These are phyloP conservation scores for Chionographis japonica DNA, from an alignment of 106 monocot species.

Conservation along the genomic window DNA sequence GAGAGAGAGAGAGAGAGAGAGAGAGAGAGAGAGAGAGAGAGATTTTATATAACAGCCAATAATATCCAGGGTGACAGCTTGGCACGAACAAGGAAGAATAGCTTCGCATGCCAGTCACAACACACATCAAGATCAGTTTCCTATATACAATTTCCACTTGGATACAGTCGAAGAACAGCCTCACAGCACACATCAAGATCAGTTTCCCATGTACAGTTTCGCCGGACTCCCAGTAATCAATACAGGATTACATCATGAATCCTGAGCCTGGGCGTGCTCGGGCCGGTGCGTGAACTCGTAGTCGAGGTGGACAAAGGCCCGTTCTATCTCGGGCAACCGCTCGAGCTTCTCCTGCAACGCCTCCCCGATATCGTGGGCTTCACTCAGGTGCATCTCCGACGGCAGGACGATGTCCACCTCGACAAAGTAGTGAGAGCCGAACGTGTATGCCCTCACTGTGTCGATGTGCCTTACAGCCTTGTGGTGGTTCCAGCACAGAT, in stretches of 20 bases:
- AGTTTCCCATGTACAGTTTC: no score
- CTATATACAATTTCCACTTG: no score
- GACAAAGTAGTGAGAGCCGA: constrained; percentile 94
- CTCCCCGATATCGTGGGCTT: constrained; percentile 97
- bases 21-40: no score
- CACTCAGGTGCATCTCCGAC: constrained; percentile 76
- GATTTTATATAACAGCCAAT: no score
- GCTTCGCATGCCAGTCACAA: no score
- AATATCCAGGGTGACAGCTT: no score
- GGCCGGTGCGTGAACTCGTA: constrained; percentile 81
- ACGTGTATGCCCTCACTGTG: constrained; percentile 91
- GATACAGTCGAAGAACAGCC: no score
- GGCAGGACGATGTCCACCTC: constrained; percentile 97
- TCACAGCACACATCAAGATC: no score
- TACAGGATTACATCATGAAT: constrained; percentile 16
- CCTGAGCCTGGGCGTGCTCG: constrained; percentile 61
- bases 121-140: no score
- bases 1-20: no score
- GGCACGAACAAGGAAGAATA: no score
- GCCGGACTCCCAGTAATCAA: no score
- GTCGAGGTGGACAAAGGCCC: constrained; percentile 89
- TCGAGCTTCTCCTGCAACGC: constrained; percentile 96
- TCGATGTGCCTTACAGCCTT: constrained; percentile 87
- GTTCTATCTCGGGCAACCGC: constrained; percentile 65
- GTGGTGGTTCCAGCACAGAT: constrained; percentile 90